Conservation (phyloP, 306 rosid species). For the Senna siamea region DNA sequence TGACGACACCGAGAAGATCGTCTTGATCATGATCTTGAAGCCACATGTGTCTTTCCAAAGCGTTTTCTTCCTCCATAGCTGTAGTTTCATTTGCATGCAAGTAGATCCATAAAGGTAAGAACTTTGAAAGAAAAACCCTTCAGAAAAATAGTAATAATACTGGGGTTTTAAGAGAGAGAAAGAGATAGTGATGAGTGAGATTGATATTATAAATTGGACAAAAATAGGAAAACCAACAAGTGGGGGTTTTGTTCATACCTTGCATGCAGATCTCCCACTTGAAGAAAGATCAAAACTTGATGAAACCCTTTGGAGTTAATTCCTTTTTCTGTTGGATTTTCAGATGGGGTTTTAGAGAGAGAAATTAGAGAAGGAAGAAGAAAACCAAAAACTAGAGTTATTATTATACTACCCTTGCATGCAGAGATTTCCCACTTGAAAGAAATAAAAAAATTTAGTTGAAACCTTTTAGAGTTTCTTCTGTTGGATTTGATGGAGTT, state of each 20-base stretch:
- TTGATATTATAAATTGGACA: no score
- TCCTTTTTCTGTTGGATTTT: background rate
- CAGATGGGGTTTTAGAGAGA: background rate
- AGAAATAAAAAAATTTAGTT: background rate
- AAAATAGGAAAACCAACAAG: background rate
- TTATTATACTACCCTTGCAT: background rate
- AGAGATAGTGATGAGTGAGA: background rate
- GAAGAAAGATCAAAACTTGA: background rate
- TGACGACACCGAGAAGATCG: constrained; percentile 47
- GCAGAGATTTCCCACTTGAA: constrained; percentile 9
- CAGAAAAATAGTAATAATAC: background rate
- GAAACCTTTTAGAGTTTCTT: no score
- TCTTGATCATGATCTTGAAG: constrained; percentile 50
- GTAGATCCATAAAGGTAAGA: background rate
- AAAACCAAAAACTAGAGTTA: background rate
- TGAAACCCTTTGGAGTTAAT: background rate
- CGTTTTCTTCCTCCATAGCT: constrained; percentile 36
- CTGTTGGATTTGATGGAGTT: constrained; percentile 8
- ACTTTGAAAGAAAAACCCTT: constrained; percentile 30
- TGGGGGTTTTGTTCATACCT: constrained; percentile 22
- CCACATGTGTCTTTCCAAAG: constrained; percentile 60
- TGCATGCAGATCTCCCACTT: constrained; percentile 15
- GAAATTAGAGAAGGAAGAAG: background rate
- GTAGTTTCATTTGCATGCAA: constrained; percentile 7
- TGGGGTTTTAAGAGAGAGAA: background rate